phyloP scores from a whole-genome alignment of 1,139 yeast genomes.

The Pneumocystis jirovecii region DNA sequence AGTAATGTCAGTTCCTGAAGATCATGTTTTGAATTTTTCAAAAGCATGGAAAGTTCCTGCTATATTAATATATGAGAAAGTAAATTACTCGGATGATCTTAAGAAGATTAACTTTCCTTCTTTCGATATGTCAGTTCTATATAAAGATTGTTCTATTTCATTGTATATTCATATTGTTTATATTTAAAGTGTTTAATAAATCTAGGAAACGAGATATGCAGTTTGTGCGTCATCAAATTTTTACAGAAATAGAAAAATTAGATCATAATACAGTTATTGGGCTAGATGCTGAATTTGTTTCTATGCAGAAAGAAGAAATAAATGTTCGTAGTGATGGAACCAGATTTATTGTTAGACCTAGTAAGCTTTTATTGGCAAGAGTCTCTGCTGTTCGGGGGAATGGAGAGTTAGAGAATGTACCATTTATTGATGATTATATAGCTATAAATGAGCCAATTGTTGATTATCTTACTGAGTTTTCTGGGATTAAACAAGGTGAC shows the following conservation, averaged over 20 bases:
- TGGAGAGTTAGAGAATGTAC: conserved; percentile 50
- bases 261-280: conserved; percentile 65
- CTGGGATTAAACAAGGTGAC: conserved; percentile 90
- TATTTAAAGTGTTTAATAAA: conserved; percentile 39
- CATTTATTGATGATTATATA: conserved; percentile 89
- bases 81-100: not conserved
- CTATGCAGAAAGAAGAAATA: conserved; percentile 59
- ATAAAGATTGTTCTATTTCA: conserved; percentile 50
- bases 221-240: not conserved
- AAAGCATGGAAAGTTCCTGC: conserved; percentile 77
- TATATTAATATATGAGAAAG: conserved; percentile 40
- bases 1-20: conserved; percentile 60
- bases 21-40: conserved; percentile 52
- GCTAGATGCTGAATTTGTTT: conserved; percentile 93
- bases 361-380: conserved; percentile 65
- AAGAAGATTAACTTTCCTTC: not conserved
- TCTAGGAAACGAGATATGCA: conserved; percentile 2
- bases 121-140: conserved; percentile 29
- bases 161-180: conserved; percentile 42
- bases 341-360: conserved; percentile 57
- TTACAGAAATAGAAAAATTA: conserved; percentile 2
- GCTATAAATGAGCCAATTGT: conserved; percentile 50
- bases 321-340: conserved; percentile 64
- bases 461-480: conserved; percentile 76
- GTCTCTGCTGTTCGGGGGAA: conserved; percentile 76